Base-by-base conservation (phyloP, 2,329 filamentous ascomycete species). In the Cadophora malorum region DNA sequence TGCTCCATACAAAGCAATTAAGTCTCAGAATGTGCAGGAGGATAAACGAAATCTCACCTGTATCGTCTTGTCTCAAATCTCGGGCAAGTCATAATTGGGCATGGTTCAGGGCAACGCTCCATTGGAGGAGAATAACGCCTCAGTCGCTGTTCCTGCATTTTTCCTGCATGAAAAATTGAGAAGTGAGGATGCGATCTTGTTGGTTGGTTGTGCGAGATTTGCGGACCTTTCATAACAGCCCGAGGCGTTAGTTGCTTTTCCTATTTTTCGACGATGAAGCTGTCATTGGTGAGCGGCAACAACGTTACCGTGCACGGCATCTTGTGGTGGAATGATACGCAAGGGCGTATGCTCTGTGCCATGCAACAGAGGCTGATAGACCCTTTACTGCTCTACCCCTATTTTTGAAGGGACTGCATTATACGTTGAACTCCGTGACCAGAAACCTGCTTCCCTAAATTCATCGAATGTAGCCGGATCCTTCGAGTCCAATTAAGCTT, bases 61-160 rank as follows among this genome's bases (percentile, higher is more conserved):
- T 16, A 45, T 45, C 41, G 74, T 67, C 23, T 53, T 23, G 23
- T 53, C 9, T 16, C 10, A 16, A 16, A 10, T 23, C 50, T 6
- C 23, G 23, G 10, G 23, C 25, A 45, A 45, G 41, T 19, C 41
- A 45, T 3, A 45, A 45, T 19, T 2, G 2, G 41, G 8, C 35
- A 19, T 45, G 41, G 14, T 14, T 45, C 16, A 45, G 4, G 10
- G 16, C 38, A 41, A 3, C 3, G 41, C 14, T 14, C 16, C 16
- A 45, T 45, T 45, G 41, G 41, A 19, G 2, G 41, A 45, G 41
- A 19, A 45, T 2, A 45, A 19, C 41, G 12, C 41, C 41, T 45
- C 41, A 19, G 41, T 45, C 7, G 41, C 41, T 45, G 45, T 35
- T 33, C 45, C 59, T 62, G 58, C 21, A 47, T 61, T 16, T n/a